Evolutionary conservation across 305 asterid genomes (phyloP), one percentile per base, ranked within the genome.

Genomic region (Fraxinus albicans): DNA sequence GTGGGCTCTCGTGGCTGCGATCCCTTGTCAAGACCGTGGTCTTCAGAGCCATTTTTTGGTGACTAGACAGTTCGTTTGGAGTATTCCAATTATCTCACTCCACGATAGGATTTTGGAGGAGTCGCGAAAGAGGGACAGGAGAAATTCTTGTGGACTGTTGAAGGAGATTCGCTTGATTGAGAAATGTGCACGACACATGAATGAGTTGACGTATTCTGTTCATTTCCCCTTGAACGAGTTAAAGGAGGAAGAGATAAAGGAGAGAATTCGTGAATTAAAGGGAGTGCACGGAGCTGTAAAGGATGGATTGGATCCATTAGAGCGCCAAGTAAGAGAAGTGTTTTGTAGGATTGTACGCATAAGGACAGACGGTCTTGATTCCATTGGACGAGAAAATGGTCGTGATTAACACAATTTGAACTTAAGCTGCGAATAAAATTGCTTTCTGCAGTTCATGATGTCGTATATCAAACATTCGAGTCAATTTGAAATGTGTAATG

Each of bases 1-100:
- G 89, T 88, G 92, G 92, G 89, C 88, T 12, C 91, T 50, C 60
- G 60, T 50, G 21, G 60, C 60, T 50, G 60, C 60, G 7, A 50
- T 50, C 21, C 60, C 60, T 15, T 50, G 60, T 50, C 60, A 50
- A 50, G 60, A 50, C 60, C 60, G 60, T 3, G 60, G 60, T 15
- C 60, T 50, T 50, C 60, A 50, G 60, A 15, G 60, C 60, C 60
- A 50, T 50, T 50, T 50, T 50, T 50, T 19, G 6, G 7, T 50
- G 6, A 3, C 19, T 50, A 50, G 60, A 15, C 60, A 13, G 19
- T 50, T 50, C 60, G 19, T 50, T 50, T 50, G 60, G 60, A 50
- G 21, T 50, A 13, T 15, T 15, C 60, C 60, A 3, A 50, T 50
- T 1, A 13, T 50, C 60, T 50, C 60, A 50, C 60, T 50, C 60